Evolutionary conservation across 768 basidiomycete genomes (phyloP), one percentile per base, ranked within the genome.

Genomic region (Lanmaoa pseudosensibilis): DNA sequence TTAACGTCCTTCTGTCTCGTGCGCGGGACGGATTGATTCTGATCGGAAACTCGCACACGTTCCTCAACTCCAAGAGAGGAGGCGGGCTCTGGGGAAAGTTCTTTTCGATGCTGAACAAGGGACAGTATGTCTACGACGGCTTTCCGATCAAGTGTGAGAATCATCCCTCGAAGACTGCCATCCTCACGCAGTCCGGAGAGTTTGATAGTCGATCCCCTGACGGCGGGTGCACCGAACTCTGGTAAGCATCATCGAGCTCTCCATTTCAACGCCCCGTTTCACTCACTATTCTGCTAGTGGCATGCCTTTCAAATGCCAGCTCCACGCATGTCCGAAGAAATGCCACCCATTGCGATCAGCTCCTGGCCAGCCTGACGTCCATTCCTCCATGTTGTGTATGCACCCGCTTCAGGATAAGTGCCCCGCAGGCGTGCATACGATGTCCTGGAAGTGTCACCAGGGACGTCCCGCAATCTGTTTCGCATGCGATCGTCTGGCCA

Each of bases 1-100:
- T 89, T 25, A 90, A 87, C 46, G 88, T 90, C n/a, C 73, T 90
- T 2, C 74, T 90, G 12, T 89, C 88, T 0, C 82, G 88, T 12
- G 85, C 87, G 7, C 79, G 87, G 3, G 74, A 88, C 59, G 84
- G 78, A 0, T 65, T 88, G 15, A 81, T 90, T 54, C 77, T 90
- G 69, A 79, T 90, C 23, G 88, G 88, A 8, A 88, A 89, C 60
- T 71, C 79, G 0, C 61, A 81, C 4, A 90, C 88, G 0, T 88
- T 88, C 72, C 66, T 70, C 40, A 72, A 77, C 5, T 74, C 87
- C 8, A 77, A 76, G 33, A 84, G 78, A 58, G 86, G 86, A 1
- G 69, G 68, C 5, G 74, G 73, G 1, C 53, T 86, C 0, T 89
- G 87, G 87, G 63, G 50, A 0, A 64, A 66, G 13, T 74, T 88